phyloP scores from a whole-genome alignment of 805 yeast genomes.

The Starmerella sp. region DNA sequence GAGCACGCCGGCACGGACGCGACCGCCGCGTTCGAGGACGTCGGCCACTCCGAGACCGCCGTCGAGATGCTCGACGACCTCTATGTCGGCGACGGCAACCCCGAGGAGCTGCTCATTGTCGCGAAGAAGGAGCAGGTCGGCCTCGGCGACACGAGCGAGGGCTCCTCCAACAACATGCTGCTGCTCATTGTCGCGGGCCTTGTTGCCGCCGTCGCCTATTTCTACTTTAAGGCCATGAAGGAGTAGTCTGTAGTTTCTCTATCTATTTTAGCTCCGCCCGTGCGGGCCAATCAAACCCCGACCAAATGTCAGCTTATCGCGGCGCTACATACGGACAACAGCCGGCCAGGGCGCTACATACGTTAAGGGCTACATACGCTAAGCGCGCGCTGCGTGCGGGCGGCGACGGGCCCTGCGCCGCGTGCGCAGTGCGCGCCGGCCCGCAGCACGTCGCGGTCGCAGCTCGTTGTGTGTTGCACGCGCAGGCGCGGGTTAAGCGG shows the following conservation, averaged over 20 bases:
- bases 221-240: slow-evolving; percentile 25
- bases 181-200: slow-evolving; percentile 26
- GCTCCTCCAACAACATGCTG: slow-evolving; percentile 22
- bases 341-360: no score
- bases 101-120: slow-evolving; percentile 27
- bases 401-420: no score
- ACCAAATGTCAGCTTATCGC: slow-evolving; percentile 4
- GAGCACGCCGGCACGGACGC: slow-evolving; percentile 80
- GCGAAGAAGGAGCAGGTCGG: slow-evolving; percentile 16
- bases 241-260: slow-evolving; percentile 2
- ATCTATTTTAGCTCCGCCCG: neutral
- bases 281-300: neutral
- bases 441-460: no score
- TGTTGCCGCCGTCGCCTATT: slow-evolving; percentile 29
- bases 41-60: slow-evolving; percentile 97
- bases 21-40: slow-evolving; percentile 58
- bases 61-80: slow-evolving; percentile 58
- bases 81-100: slow-evolving; percentile 70
- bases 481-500: no score
- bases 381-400: no score
- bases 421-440: no score
- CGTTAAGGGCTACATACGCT: no score
- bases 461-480: no score
- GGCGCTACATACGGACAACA: no score
- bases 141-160: slow-evolving; percentile 18